phyloP scores from a whole-genome alignment of 345 rosid species.

The Pistacia atlantica region DNA sequence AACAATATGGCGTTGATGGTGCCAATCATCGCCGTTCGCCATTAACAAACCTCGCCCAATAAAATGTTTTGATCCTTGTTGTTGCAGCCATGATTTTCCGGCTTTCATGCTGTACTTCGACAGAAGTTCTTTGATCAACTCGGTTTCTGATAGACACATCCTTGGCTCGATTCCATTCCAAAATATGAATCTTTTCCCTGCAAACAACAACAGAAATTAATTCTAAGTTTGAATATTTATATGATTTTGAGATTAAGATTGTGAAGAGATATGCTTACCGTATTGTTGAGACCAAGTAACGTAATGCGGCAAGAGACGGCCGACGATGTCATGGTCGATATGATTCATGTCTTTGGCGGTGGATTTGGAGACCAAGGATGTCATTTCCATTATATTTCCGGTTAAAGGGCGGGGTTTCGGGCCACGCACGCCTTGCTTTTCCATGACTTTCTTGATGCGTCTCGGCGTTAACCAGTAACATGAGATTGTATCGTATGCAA shows the following conservation, averaged over 20 bases:
- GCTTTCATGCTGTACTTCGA: slow-evolving; percentile 67
- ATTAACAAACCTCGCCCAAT: slow-evolving; percentile 78
- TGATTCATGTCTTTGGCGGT: slow-evolving; percentile 58
- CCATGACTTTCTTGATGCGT: slow-evolving; percentile 76
- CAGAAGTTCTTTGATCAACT: slow-evolving; percentile 72
- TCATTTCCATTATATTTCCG: slow-evolving; percentile 79
- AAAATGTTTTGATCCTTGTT: slow-evolving; percentile 84
- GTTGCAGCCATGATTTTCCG: slow-evolving; percentile 94
- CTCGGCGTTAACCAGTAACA: slow-evolving; percentile 73
- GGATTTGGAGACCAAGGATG: slow-evolving; percentile 60
- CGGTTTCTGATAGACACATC: slow-evolving; percentile 76
- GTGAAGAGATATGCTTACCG: slow-evolving; percentile 39
- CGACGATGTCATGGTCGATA: slow-evolving; percentile 70
- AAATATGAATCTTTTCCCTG: slow-evolving; percentile 82
- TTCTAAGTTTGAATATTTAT: not conserved
- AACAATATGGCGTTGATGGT: slow-evolving; percentile 54
- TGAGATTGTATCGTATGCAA: slow-evolving; percentile 54
- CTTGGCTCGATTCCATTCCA: slow-evolving; percentile 96
- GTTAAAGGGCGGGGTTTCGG: slow-evolving; percentile 71
- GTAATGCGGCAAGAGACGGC: slow-evolving; percentile 86
- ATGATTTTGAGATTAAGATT: not conserved
- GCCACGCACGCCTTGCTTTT: slow-evolving; percentile 87
- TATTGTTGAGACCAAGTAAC: slow-evolving; percentile 75
- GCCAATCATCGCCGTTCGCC: slow-evolving; percentile 76
- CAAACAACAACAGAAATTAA: not conserved